These are phyloP conservation scores for Rubroboletus pulcherrimus DNA, from an alignment of 768 basidiomycete species.

Conservation along the genomic window DNA sequence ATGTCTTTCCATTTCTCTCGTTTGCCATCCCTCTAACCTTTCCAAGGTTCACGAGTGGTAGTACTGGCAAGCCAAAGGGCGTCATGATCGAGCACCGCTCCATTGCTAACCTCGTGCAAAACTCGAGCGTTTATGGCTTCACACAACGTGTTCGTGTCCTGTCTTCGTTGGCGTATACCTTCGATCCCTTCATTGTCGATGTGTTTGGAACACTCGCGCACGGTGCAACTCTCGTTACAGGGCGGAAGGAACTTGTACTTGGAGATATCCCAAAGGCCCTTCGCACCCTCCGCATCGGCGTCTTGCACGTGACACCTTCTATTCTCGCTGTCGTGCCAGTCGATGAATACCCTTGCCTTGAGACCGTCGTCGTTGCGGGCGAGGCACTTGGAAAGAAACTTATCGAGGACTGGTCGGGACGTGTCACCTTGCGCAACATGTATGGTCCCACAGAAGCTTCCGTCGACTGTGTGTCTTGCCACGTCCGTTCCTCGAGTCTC, in stretches of 20 bases:
- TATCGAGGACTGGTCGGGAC: conserved; percentile 24
- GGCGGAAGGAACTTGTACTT: conserved; percentile 28
- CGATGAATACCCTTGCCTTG: conserved; percentile 25
- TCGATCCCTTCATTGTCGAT: conserved; percentile 23
- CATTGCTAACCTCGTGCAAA: conserved; percentile 21
- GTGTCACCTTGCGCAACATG: conserved; percentile 29
- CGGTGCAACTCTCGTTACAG: conserved; percentile 20
- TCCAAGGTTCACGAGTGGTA: conserved; percentile 22
- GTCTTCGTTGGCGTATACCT: conserved; percentile 29
- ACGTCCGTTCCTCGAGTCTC: conserved; percentile 18
- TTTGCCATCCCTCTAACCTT: not conserved
- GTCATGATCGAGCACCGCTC: conserved; percentile 24
- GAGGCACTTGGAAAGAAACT: conserved; percentile 23
- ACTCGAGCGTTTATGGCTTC: conserved; percentile 22
- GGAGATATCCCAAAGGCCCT: conserved; percentile 28
- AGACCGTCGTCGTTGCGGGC: conserved; percentile 27
- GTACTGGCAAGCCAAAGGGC: conserved; percentile 23
- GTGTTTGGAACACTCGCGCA: conserved; percentile 19
- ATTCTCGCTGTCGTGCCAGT: conserved; percentile 27
- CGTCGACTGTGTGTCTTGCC: conserved; percentile 28
- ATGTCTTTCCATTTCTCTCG: not conserved
- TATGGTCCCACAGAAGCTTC: conserved; percentile 35
- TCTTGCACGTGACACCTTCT: conserved; percentile 31
- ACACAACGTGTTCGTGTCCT: conserved; percentile 22
- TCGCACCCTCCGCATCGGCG: conserved; percentile 22